A percentile compares a stretch with the other conserved stretches of the same genome.
These are phyloP conservation scores for Leptographium galeiforme DNA, from an alignment of 2,329 filamentous ascomycete genomes.

Conservation along the genomic window DNA sequence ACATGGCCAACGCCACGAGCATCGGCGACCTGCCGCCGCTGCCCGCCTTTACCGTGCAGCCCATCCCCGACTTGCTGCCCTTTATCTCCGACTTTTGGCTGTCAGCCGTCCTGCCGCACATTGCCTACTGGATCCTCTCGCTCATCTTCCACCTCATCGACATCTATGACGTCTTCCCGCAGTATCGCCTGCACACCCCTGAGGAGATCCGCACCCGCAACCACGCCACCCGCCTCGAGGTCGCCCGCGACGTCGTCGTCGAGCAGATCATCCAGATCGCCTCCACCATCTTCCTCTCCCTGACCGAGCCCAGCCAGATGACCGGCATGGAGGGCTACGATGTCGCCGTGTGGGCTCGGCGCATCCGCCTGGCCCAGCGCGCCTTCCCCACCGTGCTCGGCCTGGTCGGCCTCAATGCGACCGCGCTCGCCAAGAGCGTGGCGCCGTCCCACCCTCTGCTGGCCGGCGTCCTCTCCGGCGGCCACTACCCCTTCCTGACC, in stretches of 20 bases:
- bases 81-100: conserved; percentile 73
- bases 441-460: conserved; percentile 57
- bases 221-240: conserved; percentile 71
- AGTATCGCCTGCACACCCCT: conserved; percentile 90
- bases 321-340: conserved; percentile 73
- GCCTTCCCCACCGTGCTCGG: conserved; percentile 61
- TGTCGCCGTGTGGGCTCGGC: conserved; percentile 76
- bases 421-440: conserved; percentile 62
- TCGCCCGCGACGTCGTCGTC: conserved; percentile 78
- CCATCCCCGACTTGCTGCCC: conserved; percentile 58
- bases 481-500: conserved; percentile 59
- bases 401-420: conserved; percentile 62
- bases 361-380: conserved; percentile 65
- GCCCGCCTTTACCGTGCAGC: conserved; percentile 62
- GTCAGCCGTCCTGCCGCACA: conserved; percentile 59
- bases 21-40: conserved; percentile 65
- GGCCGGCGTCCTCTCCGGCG: conserved; percentile 64
- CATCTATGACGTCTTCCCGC: conserved; percentile 68
- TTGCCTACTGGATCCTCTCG: conserved; percentile 82
- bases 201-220: conserved; percentile 82
- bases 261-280: conserved; percentile 83
- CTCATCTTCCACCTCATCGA: conserved; percentile 81
- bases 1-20: conserved; percentile 39
- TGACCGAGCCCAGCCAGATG: conserved; percentile 61
- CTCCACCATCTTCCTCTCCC: conserved; percentile 52